Evolutionary conservation across 1,139 yeast genomes (phyloP).

Genomic region (Candida tropicalis): DNA sequence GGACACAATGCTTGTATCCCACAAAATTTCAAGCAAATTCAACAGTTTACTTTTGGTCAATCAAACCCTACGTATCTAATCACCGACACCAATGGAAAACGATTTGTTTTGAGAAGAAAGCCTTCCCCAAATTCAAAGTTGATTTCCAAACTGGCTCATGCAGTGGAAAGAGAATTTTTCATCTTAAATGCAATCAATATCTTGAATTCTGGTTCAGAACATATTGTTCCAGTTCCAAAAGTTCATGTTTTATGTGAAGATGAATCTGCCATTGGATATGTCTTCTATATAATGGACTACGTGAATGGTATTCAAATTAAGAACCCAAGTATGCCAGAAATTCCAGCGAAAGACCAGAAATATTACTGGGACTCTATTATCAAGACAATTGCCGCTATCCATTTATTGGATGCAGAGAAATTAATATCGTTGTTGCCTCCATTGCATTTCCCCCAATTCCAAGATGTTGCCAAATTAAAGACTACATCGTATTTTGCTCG

Average conservation of each 20-base stretch:
- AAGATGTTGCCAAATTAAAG: constrained; percentile 25
- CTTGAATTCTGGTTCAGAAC: constrained; percentile 27
- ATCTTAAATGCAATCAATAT: constrained; percentile 50
- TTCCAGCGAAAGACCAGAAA: constrained; percentile 24
- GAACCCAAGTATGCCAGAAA: constrained; percentile 52
- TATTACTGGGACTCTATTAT: constrained; percentile 55
- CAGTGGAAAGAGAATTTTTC: constrained; percentile 64
- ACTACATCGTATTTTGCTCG: constrained; percentile 52
- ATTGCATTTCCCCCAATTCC: constrained; percentile 50
- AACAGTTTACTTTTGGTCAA: constrained; percentile 68
- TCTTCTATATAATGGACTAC: constrained; percentile 64
- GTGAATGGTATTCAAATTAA: constrained; percentile 62
- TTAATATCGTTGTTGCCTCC: constrained; percentile 50
- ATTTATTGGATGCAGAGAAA: constrained; percentile 49
- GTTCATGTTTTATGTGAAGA: constrained; percentile 55
- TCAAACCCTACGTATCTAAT: constrained; percentile 66
- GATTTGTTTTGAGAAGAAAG: constrained; percentile 59
- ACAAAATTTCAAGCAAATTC: constrained; percentile 23
- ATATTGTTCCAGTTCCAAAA: constrained; percentile 51
- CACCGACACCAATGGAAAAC: constrained; percentile 40
- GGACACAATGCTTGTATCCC: constrained; percentile 20
- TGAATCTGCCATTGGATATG: constrained; percentile 50
- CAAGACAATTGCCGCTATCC: constrained; percentile 54
- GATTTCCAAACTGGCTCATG: constrained; percentile 63
- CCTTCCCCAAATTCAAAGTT: constrained; percentile 58